Conservation (phyloP, 1,284 basidiomycete species). For the Tylopilus sp. region DNA sequence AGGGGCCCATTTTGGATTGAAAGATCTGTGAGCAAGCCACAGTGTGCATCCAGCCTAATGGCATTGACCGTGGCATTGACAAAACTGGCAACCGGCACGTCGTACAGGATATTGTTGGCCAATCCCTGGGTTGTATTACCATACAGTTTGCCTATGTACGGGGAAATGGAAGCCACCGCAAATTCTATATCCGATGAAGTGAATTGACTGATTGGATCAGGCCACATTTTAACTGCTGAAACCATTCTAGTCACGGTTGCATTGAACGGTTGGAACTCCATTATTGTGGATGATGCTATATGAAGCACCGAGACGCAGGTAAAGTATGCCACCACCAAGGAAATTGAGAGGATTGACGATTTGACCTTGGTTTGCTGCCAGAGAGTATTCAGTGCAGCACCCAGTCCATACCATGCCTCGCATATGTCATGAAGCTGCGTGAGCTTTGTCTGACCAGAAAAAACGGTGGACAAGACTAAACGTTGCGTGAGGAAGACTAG, state of each 20-base stretch:
- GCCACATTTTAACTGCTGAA: not conserved
- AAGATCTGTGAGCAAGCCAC: conserved; percentile 7
- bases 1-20: not conserved
- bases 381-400: not conserved
- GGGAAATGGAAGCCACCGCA: not conserved
- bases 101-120: not conserved
- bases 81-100: not conserved
- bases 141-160: not conserved
- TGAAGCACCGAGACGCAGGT: not conserved
- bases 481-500: conserved; percentile 1
- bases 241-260: not conserved
- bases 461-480: not conserved
- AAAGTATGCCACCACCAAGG: conserved; percentile 5
- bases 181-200: not conserved
- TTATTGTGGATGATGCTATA: not conserved
- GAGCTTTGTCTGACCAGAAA: not conserved
- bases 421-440: not conserved
- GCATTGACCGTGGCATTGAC: conserved; percentile 2
- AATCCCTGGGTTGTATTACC: not conserved
- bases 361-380: conserved; percentile 9
- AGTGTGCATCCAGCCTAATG: not conserved
- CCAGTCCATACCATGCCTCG: not conserved
- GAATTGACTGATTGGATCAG: not conserved
- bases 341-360: not conserved
- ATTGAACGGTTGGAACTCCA: not conserved